Percentiles rank a stretch among this genome's conserved stretches.
Evolutionary conservation across 768 basidiomycete genomes (phyloP).

Genomic region (Amanita fuliginea): DNA sequence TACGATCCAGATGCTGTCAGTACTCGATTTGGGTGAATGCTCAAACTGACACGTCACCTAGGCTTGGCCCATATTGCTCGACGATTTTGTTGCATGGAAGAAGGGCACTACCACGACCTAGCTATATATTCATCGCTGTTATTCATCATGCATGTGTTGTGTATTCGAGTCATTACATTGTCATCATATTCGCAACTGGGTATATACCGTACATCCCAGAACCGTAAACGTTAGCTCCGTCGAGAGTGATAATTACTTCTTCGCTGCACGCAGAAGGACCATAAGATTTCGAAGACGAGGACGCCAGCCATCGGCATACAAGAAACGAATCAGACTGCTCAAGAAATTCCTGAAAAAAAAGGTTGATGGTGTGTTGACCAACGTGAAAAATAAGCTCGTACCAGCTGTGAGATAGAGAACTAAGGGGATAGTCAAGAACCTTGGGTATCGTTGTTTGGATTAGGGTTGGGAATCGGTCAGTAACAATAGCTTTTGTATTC

Average conservation of each 20-base stretch:
- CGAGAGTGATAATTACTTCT: slow-evolving; percentile 15
- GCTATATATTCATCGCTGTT: neutral
- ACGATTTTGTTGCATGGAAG: slow-evolving; percentile 71
- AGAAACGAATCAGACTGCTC: slow-evolving; percentile 35
- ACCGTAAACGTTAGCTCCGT: neutral
- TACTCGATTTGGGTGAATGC: slow-evolving; percentile 9
- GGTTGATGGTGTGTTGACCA: neutral
- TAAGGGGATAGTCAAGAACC: slow-evolving; percentile 78
- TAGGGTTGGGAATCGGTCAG: slow-evolving; percentile 76
- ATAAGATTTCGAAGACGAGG: slow-evolving; percentile 31
- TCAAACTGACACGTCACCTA: slow-evolving; percentile 14
- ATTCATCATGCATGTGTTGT: neutral
- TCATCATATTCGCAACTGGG: neutral
- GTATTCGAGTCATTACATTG: neutral
- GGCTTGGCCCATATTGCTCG: slow-evolving; percentile 79
- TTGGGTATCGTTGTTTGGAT: slow-evolving; percentile 81
- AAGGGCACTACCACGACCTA: slow-evolving; percentile 13
- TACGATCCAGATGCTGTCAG: slow-evolving; percentile 72
- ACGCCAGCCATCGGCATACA: slow-evolving; percentile 45
- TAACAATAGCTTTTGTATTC: slow-evolving; percentile 78
- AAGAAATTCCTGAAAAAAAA: slow-evolving; percentile 34
- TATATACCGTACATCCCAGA: neutral
- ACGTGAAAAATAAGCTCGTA: slow-evolving; percentile 22
- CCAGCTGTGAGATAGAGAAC: slow-evolving; percentile 67
- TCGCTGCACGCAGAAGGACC: slow-evolving; percentile 24